Evolutionary conservation across 116 monocot species (phyloP), one percentile per base, ranked within the genome.

Genomic region (Thalassia testudinum): DNA sequence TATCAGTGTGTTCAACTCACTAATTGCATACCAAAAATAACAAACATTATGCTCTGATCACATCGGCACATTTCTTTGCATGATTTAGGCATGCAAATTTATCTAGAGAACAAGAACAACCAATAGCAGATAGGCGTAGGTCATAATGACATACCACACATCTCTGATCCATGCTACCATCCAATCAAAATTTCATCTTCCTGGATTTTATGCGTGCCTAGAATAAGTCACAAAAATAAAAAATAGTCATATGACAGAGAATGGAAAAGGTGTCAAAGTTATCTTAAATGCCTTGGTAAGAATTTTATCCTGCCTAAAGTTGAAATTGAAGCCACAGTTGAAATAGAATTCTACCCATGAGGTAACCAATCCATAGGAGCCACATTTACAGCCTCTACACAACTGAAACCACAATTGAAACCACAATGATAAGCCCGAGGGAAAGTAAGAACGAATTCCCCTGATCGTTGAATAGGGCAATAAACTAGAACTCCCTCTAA

Each of bases 311-410:
- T n/a, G n/a, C n/a, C n/a, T n/a, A n/a, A n/a, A n/a, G n/a, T n/a
- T n/a, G n/a, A n/a, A n/a, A n/a, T n/a, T n/a, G n/a, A n/a, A n/a
- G n/a, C n/a, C n/a, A n/a, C n/a, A n/a, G n/a, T n/a, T n/a, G n/a
- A n/a, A 13, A 87, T 76, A 37, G 88, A 84, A 65, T 62, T 62
- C 61, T 85, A 85, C 24, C 95, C 95, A 65, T 85, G 81, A 58
- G 88, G 88, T 55, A 95, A 74, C 95, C 95, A 95, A 42, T 95
- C 95, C 67, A 88, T 23, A 34, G 95, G 95, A 70, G 95, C 95
- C 17, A 88, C 72, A 66, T 97, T 97, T 37, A 97, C 95, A 52
- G 88, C 89, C 45, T 97, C 95, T 18, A 81, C 82, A 68, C 95
- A 97, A 55, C 88, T 89, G 67, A 97, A 97, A 27, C 95, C 95